A percentile compares a stretch with the other conserved stretches of the same genome.
Evolutionary conservation across 257 asterid genomes (phyloP).

Genomic region (Misopates orontium): DNA sequence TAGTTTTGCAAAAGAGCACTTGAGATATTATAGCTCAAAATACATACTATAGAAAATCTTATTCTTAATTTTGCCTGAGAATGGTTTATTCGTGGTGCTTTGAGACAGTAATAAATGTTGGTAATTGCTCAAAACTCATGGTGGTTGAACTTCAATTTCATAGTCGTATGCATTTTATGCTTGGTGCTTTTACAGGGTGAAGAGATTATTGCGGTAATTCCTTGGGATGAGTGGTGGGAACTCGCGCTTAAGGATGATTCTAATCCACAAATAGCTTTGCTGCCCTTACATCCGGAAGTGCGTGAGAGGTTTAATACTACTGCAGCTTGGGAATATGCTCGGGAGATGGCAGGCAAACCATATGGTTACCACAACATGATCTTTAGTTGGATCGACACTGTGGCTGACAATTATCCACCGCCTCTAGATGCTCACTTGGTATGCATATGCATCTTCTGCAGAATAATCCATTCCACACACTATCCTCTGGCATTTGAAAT

Average conservation of each 20-base stretch:
- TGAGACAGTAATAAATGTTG: no score
- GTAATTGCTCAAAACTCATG: no score
- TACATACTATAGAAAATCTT: no score
- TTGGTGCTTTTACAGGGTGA: constrained; percentile 71
- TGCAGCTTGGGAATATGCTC: constrained; percentile 95
- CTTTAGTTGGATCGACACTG: constrained; percentile 99
- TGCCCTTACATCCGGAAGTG: constrained; percentile 87
- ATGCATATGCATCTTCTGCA: constrained; percentile 15
- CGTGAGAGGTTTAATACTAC: constrained; percentile 73
- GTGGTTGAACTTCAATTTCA: no score
- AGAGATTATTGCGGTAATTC: constrained; percentile 79
- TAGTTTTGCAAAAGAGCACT: no score
- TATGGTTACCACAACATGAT: constrained; percentile 99
- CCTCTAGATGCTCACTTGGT: constrained; percentile 99
- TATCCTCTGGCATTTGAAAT: constrained; percentile 17
- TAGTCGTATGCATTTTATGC: no score
- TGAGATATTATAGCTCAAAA: no score
- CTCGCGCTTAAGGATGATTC: constrained; percentile 78
- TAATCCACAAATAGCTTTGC: constrained; percentile 89
- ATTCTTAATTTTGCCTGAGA: no score
- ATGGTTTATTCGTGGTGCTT: no score
- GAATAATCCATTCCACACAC: not conserved
- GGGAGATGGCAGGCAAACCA: constrained; percentile 93
- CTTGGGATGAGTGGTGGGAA: constrained; percentile 99
- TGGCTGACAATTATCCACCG: constrained; percentile 90